Percentiles rank a stretch among this genome's conserved stretches.
Evolutionary conservation across 192 early-diverging fungal genomes (phyloP).

Genomic region (Coemansia sp.): DNA sequence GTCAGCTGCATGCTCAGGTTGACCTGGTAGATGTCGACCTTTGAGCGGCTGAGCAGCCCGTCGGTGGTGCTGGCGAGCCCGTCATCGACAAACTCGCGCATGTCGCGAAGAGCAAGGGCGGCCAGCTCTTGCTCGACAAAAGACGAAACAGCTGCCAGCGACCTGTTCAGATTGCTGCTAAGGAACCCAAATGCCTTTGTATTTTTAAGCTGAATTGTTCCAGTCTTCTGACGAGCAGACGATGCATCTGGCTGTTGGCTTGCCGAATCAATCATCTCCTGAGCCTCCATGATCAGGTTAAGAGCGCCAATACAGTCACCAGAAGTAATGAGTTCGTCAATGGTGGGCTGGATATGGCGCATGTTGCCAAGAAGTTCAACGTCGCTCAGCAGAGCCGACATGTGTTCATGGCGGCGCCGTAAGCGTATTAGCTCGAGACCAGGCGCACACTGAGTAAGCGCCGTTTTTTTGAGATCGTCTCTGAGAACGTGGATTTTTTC

Average conservation of each 20-base stretch:
- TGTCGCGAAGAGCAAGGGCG: constrained; percentile 49
- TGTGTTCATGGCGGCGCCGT: constrained; percentile 70
- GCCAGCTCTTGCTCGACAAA: constrained; percentile 45
- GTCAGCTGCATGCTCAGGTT: constrained; percentile 56
- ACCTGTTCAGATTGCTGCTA: constrained; percentile 21
- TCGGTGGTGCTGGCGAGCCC: constrained; percentile 28
- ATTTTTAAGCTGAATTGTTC: constrained; percentile 14
- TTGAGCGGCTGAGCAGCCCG: constrained; percentile 18
- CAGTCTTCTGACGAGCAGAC: not conserved
- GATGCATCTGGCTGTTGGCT: no score
- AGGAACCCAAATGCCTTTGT: constrained; percentile 33
- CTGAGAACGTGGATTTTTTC: constrained; percentile 80
- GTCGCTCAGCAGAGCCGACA: constrained; percentile 64
- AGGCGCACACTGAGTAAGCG: constrained; percentile 65
- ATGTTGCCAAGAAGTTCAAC: constrained; percentile 75
- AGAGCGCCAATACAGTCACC: constrained; percentile 86
- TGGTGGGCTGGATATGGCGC: constrained; percentile 74
- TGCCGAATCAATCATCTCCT: constrained; percentile 49
- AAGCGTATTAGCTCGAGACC: constrained; percentile 82
- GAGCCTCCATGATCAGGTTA: constrained; percentile 83
- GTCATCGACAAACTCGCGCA: constrained; percentile 49
- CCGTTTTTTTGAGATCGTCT: constrained; percentile 60
- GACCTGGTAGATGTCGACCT: constrained; percentile 49
- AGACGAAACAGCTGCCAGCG: constrained; percentile 13
- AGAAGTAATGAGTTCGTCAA: constrained; percentile 76